These are phyloP conservation scores for Wickerhamomyces xylosicus DNA, from an alignment of 805 yeast species.

Conservation along the genomic window DNA sequence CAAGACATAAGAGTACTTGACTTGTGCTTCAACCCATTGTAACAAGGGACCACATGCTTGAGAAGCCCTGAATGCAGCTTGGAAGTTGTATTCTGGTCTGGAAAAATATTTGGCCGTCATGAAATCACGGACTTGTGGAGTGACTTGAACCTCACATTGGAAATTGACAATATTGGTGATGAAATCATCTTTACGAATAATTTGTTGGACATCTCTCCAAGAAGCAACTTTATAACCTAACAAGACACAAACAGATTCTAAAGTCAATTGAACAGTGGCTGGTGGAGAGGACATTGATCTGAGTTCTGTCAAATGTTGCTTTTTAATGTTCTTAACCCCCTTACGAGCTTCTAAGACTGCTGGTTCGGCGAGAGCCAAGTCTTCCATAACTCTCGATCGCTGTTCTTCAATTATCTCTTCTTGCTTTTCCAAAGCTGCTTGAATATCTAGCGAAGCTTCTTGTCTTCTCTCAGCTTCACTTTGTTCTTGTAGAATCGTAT, in stretches of 20 bases:
- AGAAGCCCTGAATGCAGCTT: conserved; percentile 77
- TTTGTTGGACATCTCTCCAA: conserved; percentile 79
- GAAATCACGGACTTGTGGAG: conserved; percentile 36
- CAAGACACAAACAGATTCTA: conserved; percentile 83
- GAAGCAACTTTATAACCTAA: conserved; percentile 53
- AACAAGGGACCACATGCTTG: conserved; percentile 91
- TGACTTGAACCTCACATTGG: conserved; percentile 50
- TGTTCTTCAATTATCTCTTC: conserved; percentile 50
- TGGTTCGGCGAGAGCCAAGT: conserved; percentile 74
- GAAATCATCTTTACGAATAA: conserved; percentile 81
- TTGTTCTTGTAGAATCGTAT: conserved; percentile 72
- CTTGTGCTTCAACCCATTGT: conserved; percentile 85
- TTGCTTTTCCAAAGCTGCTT: conserved; percentile 56
- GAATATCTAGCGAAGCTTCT: conserved; percentile 74
- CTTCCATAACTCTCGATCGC: conserved; percentile 42
- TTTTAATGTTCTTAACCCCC: conserved; percentile 89
- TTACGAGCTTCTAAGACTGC: conserved; percentile 73
- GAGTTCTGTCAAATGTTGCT: conserved; percentile 83
- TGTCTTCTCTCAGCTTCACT: conserved; percentile 88
- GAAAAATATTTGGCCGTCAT: conserved; percentile 56
- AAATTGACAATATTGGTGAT: conserved; percentile 73
- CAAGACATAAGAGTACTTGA: conserved; percentile 62
- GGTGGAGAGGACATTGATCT: conserved; percentile 91
- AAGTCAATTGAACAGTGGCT: conserved; percentile 67
- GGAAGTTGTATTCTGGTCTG: conserved; percentile 55